Percentiles rank a stretch among this genome's conserved stretches.
Conservation (phyloP, 2,329 filamentous ascomycete species). For the Endothia cerciana region DNA sequence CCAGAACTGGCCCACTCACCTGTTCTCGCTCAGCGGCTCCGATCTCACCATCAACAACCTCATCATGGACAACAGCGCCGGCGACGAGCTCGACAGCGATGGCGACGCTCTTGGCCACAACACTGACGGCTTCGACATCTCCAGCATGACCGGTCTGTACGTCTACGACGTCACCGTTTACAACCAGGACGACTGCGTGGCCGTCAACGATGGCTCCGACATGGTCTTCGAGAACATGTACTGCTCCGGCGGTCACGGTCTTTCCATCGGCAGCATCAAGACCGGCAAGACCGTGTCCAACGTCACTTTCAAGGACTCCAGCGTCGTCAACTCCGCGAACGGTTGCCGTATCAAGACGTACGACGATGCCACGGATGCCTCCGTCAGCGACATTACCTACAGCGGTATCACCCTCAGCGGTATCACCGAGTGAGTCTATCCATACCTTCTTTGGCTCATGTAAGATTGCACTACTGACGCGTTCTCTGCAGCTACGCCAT, state of each 20-base stretch:
- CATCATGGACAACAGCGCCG: conserved; percentile 44
- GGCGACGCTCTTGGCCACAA: conserved; percentile 45
- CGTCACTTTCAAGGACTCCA: conserved; percentile 53
- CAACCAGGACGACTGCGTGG: conserved; percentile 66
- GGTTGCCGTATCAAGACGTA: conserved; percentile 57
- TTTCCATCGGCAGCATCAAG: conserved; percentile 49
- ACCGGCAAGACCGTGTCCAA: conserved; percentile 55
- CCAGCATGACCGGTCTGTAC: conserved; percentile 51
- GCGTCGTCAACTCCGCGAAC: conserved; percentile 56
- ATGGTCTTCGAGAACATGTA: conserved; percentile 50
- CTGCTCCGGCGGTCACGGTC: conserved; percentile 50
- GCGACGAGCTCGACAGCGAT: conserved; percentile 35
- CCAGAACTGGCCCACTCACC: conserved; percentile 47
- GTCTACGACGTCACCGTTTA: conserved; percentile 58
- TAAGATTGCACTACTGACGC: neutral
- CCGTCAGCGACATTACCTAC: conserved; percentile 31
- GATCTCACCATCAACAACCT: conserved; percentile 42
- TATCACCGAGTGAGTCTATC: conserved; percentile 26
- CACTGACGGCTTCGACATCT: conserved; percentile 64
- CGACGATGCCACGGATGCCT: conserved; percentile 46
- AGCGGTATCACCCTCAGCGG: conserved; percentile 33
- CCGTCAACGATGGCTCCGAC: conserved; percentile 57
- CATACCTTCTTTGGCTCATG: neutral
- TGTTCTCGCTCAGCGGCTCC: conserved; percentile 45
- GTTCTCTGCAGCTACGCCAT: conserved; percentile 39